phyloP scores from a whole-genome alignment of 768 basidiomycete species.

The Rhodotorula diobovata region DNA sequence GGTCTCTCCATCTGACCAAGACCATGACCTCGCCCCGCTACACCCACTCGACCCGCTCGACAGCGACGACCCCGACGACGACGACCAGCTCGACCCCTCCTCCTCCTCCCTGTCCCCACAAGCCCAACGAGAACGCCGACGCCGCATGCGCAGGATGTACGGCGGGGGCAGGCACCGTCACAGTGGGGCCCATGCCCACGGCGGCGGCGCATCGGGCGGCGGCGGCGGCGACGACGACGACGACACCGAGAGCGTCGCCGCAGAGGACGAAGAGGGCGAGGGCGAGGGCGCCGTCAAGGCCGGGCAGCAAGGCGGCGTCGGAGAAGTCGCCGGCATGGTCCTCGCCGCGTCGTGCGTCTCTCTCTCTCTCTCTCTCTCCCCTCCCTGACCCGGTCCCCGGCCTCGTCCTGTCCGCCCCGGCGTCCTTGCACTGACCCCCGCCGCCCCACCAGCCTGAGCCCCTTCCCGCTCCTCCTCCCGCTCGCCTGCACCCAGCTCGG shows the following conservation, averaged over 20 bases:
- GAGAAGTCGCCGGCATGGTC: conserved; percentile 24
- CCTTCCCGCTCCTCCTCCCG: conserved; percentile 29
- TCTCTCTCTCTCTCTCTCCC: not conserved
- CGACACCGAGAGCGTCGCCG: not conserved
- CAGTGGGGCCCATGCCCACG: not conserved
- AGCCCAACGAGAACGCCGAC: conserved; percentile 3
- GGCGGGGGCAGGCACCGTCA: conserved; percentile 26
- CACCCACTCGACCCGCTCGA: not conserved
- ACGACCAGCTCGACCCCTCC: not conserved
- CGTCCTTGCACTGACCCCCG: not conserved
- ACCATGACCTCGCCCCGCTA: too few relatives aligned
- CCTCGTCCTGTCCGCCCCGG: too few relatives aligned
- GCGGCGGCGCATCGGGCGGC: too few relatives aligned
- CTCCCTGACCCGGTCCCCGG: too few relatives aligned
- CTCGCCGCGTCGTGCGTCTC: conserved; percentile 18
- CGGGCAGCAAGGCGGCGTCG: not conserved
- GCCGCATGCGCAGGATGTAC: conserved; percentile 20
- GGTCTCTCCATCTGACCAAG: too few relatives aligned
- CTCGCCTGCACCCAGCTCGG: conserved; percentile 27
- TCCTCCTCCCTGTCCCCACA: not conserved
- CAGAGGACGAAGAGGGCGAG: conserved; percentile 19
- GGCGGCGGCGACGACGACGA: too few relatives aligned
- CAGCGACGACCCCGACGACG: not conserved
- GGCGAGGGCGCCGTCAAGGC: not conserved
- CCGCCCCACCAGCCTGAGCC: conserved; percentile 4